Percentiles rank a stretch among this genome's conserved stretches.
Evolutionary conservation across 345 rosid genomes (phyloP).

Genomic region (Dovyalis caffra): DNA sequence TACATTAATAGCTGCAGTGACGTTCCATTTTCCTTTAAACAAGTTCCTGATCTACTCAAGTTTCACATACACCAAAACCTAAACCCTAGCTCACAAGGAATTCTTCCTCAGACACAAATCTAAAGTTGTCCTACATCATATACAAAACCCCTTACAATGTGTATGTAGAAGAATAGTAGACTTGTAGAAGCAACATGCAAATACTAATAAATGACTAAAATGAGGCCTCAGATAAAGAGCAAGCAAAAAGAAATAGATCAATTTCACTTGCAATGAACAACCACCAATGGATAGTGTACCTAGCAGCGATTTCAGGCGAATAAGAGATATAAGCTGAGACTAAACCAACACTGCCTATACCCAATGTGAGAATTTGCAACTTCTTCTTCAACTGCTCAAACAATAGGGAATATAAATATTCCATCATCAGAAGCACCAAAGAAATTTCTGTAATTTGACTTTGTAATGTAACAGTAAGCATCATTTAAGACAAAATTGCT

Average conservation of each 20-base stretch:
- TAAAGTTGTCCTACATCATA: too few relatives aligned
- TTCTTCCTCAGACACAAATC: too few relatives aligned
- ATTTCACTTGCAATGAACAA: too few relatives aligned
- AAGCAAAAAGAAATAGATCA: not conserved
- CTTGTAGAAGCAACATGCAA: too few relatives aligned
- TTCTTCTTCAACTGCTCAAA: conserved; percentile 61
- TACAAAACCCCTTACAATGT: too few relatives aligned
- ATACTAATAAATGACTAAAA: not conserved
- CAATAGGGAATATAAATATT: not conserved
- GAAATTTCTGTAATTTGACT: not conserved
- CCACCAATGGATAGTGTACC: conserved; percentile 48
- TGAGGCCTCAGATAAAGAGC: not conserved
- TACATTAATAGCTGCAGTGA: too few relatives aligned
- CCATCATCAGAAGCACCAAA: not conserved
- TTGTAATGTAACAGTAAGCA: not conserved
- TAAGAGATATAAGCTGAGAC: conserved; percentile 83
- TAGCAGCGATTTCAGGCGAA: conserved; percentile 80
- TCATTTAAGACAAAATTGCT: not conserved
- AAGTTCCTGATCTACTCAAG: too few relatives aligned
- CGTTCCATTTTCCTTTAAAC: too few relatives aligned
- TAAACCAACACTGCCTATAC: conserved; percentile 81
- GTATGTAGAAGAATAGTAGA: too few relatives aligned
- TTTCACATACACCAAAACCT: too few relatives aligned
- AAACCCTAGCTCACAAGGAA: too few relatives aligned
- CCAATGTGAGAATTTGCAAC: conserved; percentile 69